These are phyloP conservation scores for Arabidopsis arenosa DNA, from an alignment of 345 rosid species.

Conservation along the genomic window DNA sequence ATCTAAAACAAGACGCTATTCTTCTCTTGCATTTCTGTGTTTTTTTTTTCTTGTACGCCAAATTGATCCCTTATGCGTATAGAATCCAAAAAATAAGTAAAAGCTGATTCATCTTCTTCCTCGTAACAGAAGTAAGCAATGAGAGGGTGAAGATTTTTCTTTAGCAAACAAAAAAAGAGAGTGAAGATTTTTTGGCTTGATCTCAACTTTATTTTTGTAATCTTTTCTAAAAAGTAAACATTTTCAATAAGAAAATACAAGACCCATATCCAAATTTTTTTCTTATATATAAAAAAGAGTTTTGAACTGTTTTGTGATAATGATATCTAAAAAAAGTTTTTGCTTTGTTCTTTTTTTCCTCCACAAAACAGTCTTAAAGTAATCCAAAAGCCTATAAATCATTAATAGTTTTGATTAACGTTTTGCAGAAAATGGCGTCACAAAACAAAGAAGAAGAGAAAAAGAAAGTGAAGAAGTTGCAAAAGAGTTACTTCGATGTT, in stretches of 20 bases:
- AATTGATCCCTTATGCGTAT: neutral
- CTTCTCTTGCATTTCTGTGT: neutral
- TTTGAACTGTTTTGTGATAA: neutral
- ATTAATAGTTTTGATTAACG: neutral
- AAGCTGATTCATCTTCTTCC: neutral
- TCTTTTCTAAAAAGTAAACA: neutral
- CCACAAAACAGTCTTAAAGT: conserved; percentile 6
- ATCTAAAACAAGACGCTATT: neutral
- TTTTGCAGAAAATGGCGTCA: conserved; percentile 28
- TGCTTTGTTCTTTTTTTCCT: neutral
- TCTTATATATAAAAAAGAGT: neutral
- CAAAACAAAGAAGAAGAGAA: conserved; percentile 33
- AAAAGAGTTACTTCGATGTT: conserved; percentile 93
- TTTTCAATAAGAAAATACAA: conserved; percentile 23
- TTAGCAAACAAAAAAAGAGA: too few relatives aligned
- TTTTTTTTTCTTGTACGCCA: neutral
- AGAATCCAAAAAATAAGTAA: neutral
- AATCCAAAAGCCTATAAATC: neutral
- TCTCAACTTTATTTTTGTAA: neutral
- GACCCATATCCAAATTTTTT: neutral
- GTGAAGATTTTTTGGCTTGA: neutral
- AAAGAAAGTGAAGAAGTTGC: conserved; percentile 45
- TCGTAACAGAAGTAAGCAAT: neutral
- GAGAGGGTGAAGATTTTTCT: neutral
- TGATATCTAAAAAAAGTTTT: neutral